Percentiles rank a stretch among this genome's conserved stretches.
Evolutionary conservation across 2,329 filamentous ascomycete species (phyloP).

Genomic region (Trichophyton simii): DNA sequence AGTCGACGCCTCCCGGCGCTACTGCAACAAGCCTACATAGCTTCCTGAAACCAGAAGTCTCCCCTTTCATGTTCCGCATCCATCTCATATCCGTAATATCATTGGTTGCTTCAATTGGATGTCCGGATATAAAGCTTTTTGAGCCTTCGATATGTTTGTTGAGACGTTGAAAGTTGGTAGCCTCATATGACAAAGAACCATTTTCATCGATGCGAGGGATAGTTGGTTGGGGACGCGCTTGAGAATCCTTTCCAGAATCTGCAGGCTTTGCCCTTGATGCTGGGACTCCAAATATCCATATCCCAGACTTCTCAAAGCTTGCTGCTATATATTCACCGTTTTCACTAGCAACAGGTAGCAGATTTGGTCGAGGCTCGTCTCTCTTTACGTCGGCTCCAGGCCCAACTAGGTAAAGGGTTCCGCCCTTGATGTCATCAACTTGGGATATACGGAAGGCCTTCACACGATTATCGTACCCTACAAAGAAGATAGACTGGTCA

Average conservation of each 20-base stretch:
- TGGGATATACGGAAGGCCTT: slow-evolving; percentile 67
- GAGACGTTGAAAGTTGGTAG: slow-evolving; percentile 19
- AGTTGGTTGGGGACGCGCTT: neutral
- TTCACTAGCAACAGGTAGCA: slow-evolving; percentile 55
- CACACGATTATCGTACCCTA: slow-evolving; percentile 64
- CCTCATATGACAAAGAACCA: slow-evolving; percentile 16
- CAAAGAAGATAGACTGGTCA: slow-evolving; percentile 58
- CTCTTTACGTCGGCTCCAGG: slow-evolving; percentile 39
- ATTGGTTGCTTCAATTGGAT: slow-evolving; percentile 50
- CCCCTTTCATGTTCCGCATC: slow-evolving; percentile 46
- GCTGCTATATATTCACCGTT: slow-evolving; percentile 60
- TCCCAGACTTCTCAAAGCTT: slow-evolving; percentile 57
- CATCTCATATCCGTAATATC: slow-evolving; percentile 57
- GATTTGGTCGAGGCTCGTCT: slow-evolving; percentile 53
- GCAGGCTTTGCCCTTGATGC: slow-evolving; percentile 36
- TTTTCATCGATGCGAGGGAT: slow-evolving; percentile 13
- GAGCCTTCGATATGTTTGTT: slow-evolving; percentile 33
- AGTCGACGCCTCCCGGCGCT: slow-evolving; percentile 54
- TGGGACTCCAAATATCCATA: slow-evolving; percentile 71
- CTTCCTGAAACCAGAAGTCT: slow-evolving; percentile 9
- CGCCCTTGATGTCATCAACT: slow-evolving; percentile 60
- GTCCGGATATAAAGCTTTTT: slow-evolving; percentile 58
- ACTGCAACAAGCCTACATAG: slow-evolving; percentile 50
- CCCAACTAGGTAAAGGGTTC: slow-evolving; percentile 67
- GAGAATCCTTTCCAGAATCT: neutral